phyloP scores from a whole-genome alignment of 305 asterid genomes.

The Fraxinus platypoda region DNA sequence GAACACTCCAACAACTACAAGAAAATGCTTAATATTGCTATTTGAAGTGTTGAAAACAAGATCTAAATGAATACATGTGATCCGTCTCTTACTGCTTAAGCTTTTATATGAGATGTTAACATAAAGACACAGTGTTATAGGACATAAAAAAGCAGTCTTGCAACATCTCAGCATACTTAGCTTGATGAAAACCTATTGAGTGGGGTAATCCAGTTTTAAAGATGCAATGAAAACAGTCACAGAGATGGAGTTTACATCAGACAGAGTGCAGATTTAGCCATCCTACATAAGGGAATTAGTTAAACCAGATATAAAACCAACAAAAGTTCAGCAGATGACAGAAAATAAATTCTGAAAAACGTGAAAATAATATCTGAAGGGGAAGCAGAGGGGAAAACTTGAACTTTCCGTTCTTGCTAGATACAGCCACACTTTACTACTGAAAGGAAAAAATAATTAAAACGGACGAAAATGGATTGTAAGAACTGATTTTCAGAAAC shows the following conservation, averaged over 20 bases:
- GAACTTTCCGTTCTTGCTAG: background rate
- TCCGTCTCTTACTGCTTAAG: background rate
- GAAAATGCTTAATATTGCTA: background rate
- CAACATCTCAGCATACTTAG: background rate
- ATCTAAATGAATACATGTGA: background rate
- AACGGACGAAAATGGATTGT: background rate
- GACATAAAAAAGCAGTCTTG: background rate
- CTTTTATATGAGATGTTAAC: background rate
- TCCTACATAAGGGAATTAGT: constrained; percentile 5
- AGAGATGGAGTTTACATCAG: background rate
- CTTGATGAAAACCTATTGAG: background rate
- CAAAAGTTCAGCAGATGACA: constrained; percentile 3
- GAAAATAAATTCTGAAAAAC: background rate
- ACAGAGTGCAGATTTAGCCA: background rate
- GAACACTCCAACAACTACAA: background rate
- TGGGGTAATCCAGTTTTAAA: constrained; percentile 1
- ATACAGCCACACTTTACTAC: constrained; percentile 1
- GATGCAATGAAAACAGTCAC: background rate
- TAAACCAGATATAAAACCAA: background rate
- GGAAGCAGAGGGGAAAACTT: background rate
- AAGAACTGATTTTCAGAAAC: constrained; percentile 1
- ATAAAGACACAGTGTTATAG: background rate
- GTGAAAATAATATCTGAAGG: background rate
- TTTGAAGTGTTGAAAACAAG: background rate
- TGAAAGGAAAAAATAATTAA: constrained; percentile 2